These are phyloP conservation scores for Garcia nutans DNA, from an alignment of 345 rosid species.

Conservation along the genomic window DNA sequence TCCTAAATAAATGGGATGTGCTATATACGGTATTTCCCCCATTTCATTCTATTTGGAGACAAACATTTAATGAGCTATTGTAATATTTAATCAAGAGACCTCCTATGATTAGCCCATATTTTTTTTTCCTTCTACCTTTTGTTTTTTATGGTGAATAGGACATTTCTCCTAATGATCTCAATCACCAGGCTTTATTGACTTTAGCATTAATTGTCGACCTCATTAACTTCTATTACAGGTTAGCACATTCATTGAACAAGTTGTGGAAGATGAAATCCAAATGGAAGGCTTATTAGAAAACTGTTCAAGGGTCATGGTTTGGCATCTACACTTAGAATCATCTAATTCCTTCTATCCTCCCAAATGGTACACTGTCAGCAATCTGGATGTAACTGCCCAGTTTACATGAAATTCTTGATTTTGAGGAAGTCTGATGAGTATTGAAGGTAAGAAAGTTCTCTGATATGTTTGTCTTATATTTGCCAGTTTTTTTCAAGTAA, in stretches of 20 bases:
- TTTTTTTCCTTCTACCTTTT: not conserved
- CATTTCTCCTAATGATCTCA: not conserved
- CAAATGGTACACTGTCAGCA: conserved; percentile 42
- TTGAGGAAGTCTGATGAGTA: conserved; percentile 12
- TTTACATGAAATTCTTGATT: conserved; percentile 23
- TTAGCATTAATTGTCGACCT: conserved; percentile 6
- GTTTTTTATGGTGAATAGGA: not conserved
- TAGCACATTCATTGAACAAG: conserved; percentile 49
- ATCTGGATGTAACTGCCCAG: conserved; percentile 39
- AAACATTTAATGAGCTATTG: not conserved
- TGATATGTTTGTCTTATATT: not conserved
- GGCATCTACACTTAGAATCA: conserved; percentile 40
- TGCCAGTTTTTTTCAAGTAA: not conserved
- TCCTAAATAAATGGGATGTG: not conserved
- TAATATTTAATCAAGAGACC: not conserved
- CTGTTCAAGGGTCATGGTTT: conserved; percentile 57
- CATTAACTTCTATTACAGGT: conserved; percentile 36
- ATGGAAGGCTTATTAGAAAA: conserved; percentile 54
- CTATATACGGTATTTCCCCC: not conserved
- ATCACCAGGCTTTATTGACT: not conserved
- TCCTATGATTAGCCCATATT: not conserved
- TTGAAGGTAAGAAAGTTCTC: conserved; percentile 21
- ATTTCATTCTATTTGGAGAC: not conserved
- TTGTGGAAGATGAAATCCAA: conserved; percentile 73
- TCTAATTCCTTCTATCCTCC: conserved; percentile 37